phyloP scores from a whole-genome alignment of 1,139 yeast species.

The Protomyces lactucae-debilis region DNA sequence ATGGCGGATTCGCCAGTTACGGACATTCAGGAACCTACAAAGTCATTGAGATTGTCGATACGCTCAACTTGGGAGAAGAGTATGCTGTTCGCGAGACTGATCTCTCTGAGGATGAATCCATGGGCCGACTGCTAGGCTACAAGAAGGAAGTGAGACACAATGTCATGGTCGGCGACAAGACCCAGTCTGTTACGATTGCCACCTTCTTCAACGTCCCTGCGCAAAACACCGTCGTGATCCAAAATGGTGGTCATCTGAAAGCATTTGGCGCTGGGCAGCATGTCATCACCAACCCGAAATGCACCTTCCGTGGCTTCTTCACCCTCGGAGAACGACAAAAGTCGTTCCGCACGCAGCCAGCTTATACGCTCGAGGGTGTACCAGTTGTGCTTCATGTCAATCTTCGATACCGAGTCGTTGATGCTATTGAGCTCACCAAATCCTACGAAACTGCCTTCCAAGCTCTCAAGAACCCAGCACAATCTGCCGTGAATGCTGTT shows the following conservation, averaged over 20 bases:
- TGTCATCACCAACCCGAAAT: constrained; percentile 12
- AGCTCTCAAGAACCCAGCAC: constrained; percentile 20
- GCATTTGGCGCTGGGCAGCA: constrained; percentile 9
- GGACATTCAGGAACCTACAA: constrained; percentile 11
- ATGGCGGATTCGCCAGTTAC: constrained; percentile 18
- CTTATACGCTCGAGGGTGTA: constrained; percentile 17
- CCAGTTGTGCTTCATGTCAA: constrained; percentile 23
- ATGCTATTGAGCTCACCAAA: constrained; percentile 15
- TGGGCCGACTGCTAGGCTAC: constrained; percentile 11
- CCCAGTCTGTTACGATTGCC: constrained; percentile 6
- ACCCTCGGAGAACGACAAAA: constrained; percentile 21
- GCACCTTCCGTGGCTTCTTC: constrained; percentile 19
- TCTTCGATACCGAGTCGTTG: constrained; percentile 15
- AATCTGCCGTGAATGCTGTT: constrained; percentile 19
- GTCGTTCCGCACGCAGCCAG: constrained; percentile 17
- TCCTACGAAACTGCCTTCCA: constrained; percentile 20
- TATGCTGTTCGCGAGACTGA: constrained; percentile 13
- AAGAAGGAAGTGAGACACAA: constrained; percentile 16
- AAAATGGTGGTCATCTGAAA: constrained; percentile 6
- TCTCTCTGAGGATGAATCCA: background rate
- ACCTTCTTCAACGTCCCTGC: constrained; percentile 20
- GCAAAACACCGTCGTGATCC: constrained; percentile 16
- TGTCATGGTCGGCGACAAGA: constrained; percentile 3
- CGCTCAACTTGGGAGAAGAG: constrained; percentile 17
- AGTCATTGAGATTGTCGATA: constrained; percentile 16